Evolutionary conservation across 192 early-diverging fungal species (phyloP), one percentile per base, ranked within the genome.

Genomic region (Rhizophagus clarus): DNA sequence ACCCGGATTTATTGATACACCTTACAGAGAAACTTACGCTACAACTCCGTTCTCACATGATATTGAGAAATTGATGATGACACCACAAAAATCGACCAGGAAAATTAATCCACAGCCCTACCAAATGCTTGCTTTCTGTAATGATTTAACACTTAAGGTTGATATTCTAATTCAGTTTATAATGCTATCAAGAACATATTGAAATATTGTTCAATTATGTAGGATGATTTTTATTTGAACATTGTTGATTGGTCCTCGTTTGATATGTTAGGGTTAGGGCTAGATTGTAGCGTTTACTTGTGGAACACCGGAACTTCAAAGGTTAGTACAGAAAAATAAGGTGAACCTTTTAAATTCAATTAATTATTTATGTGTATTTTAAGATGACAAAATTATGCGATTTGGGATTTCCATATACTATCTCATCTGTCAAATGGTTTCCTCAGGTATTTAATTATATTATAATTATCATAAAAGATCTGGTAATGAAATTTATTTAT

Each of bases 201-300:
- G 0, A 7, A 28, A 73, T 73, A 20, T 61, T 66, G 51, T 31
- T 56, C 24, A 45, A 45, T 11, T 86, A 83, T 64, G 6, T 77
- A 92, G 87, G 97, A 98, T 82, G 96, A 99, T 83, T 99, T 95
- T 82, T 99, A 99, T 80, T 86, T 99, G 42, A 98, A 98, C 74
- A 81, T 99, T 67, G 90, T 99, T 22, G 98, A 99, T 84, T 99
- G 98, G 98, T 93, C 92, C n/a, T 76, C 87, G 3, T 85, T 84
- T 15, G 90, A 98, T 83, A 82, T 90, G 12, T 83, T 99, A 10
- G 91, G 92, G 4, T 95, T 99, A 45, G 98, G 95, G 0, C 82
- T 99, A 22, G 92, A 92, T n/a, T 84, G 76, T 40, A 92, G 91
- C 69, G 96, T 98, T 11, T 98, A 97, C 82, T 85, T 98, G 47